Conservation (phyloP, 2,329 filamentous ascomycete species). For the Stagonosporopsis tanaceti region DNA sequence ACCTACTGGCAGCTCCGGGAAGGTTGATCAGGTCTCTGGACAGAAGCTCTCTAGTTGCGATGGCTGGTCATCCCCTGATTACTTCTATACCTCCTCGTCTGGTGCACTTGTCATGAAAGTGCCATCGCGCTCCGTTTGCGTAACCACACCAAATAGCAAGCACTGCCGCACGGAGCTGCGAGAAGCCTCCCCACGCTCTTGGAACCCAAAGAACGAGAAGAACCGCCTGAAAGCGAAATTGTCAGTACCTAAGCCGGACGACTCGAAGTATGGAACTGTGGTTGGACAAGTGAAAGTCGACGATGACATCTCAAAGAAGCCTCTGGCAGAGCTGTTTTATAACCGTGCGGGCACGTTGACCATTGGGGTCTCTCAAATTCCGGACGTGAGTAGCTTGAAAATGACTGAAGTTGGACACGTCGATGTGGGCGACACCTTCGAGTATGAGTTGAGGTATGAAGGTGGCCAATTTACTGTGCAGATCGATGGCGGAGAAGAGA, state of each 20-base stretch:
- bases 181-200: slow-evolving; percentile 42
- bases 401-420: slow-evolving; percentile 46
- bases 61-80: slow-evolving; percentile 46
- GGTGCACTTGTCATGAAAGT: slow-evolving; percentile 53
- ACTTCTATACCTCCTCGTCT: slow-evolving; percentile 41
- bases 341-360: slow-evolving; percentile 45
- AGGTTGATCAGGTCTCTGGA: slow-evolving; percentile 41
- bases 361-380: slow-evolving; percentile 52
- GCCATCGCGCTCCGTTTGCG: slow-evolving; percentile 49
- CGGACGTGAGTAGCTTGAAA: slow-evolving; percentile 40
- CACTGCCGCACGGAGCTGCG: slow-evolving; percentile 56
- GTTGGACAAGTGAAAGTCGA: slow-evolving; percentile 54
- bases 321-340: slow-evolving; percentile 53
- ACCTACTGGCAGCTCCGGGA: slow-evolving; percentile 44
- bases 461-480: slow-evolving; percentile 37
- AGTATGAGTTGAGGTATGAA: slow-evolving; percentile 52
- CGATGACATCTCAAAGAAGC: slow-evolving; percentile 48
- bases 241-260: slow-evolving; percentile 39
- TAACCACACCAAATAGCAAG: slow-evolving; percentile 52
- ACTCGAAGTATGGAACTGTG: slow-evolving; percentile 49
- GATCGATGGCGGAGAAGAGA: slow-evolving; percentile 22
- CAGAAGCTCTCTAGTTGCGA: slow-evolving; percentile 47
- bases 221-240: slow-evolving; percentile 48
- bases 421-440: slow-evolving; percentile 44
- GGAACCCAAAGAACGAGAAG: slow-evolving; percentile 44